Base-by-base conservation (phyloP, 225 moss, liverwort and hornwort species). In the Climacium dendroides region DNA sequence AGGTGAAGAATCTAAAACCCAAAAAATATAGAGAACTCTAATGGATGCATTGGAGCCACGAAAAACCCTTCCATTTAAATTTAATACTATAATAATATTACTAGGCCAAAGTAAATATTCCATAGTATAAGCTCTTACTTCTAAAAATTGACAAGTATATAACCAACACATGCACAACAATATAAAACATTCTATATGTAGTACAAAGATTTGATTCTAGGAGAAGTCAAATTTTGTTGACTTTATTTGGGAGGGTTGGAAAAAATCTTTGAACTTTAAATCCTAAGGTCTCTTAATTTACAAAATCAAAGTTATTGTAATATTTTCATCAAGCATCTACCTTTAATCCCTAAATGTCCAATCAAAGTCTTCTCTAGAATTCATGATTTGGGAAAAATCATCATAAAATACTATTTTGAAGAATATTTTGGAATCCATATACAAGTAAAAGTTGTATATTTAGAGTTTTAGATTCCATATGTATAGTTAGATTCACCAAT, bases 241-340 rank as follows among this genome's bases (percentile, higher is more conserved):
- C 5, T 6, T 1, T 73, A 2, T 45, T 10, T 72, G 0, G 10
- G 0, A n/a, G n/a, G n/a, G n/a, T n/a, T n/a, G n/a, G n/a, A n/a
- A 24, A 29, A 29, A 17, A 14, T 15, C 15, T 72, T 17, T 8
- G 10, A 45, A 45, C 10, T 45, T 17, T 45, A 47, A 16, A 45
- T 45, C 29, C 6, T 29, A 11, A 18, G 17, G 19, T 47, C 29
- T 73, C 4, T 0, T 47, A 30, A 73, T 47, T 2, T 30, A 18
- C 5, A 19, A 47, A 9, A 47, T 30, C 18, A 73, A 72, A 19
- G 6, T 30, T 30, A 47, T 43, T 11, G 11, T 47, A 17, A 11
- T 47, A 10, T 47, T 72, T n/a, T n/a, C n/a, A n/a, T n/a, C n/a
- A n/a, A n/a, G n/a, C n/a, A n/a, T n/a, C n/a, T n/a, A n/a, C n/a